Evolutionary conservation across 2,329 filamentous ascomycete genomes (phyloP), one percentile per base, ranked within the genome.

Genomic region (Pseudogymnoascus sp.): DNA sequence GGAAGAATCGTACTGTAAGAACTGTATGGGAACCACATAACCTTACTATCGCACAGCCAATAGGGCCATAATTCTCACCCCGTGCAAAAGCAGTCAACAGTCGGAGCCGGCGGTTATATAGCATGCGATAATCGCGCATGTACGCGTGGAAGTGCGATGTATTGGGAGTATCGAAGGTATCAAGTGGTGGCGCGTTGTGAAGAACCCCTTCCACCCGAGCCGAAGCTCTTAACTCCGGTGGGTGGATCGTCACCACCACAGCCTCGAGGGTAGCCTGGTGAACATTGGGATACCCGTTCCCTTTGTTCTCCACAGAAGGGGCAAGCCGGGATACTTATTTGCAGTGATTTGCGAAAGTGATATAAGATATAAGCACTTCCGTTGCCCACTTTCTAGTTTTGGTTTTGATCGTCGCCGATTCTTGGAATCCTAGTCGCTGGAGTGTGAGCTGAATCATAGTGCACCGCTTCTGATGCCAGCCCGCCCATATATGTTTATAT

Each of bases 31-130:
- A 10, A 9, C 26, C 26, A 50, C 29, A 31, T 50, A 50, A 50
- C n/a, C 26, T 50, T 50, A n/a, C n/a, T 50, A 50, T 31, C n/a
- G 26, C 26, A 15, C 9, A 50, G 26, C 44, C 44, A 50, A 50
- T 50, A 31, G 44, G n/a, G 29, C 26, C 29, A 21, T 21, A 4
- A 10, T 21, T 33, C 47, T 33, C 2, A 21, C 29, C 26, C 2
- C 47, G 21, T 54, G 47, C 5, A 29, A 6, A n/a, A 54, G 8
- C n/a, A 33, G 44, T 11, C 13, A 17, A 21, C 17, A 54, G 26
- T 50, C 44, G 44, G 44, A 50, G 44, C 26, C 44, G 44, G 26
- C 8, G 44, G 44, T 50, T 50, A 50, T 50, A 31, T 31, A 50
- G 31, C 44, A 31, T 50, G 44, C 44, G 44, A 29, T 50, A 50